A percentile compares a stretch with the other conserved stretches of the same genome.
Evolutionary conservation across 2,329 filamentous ascomycete species (phyloP).

Genomic region (Whalleya microplaca): DNA sequence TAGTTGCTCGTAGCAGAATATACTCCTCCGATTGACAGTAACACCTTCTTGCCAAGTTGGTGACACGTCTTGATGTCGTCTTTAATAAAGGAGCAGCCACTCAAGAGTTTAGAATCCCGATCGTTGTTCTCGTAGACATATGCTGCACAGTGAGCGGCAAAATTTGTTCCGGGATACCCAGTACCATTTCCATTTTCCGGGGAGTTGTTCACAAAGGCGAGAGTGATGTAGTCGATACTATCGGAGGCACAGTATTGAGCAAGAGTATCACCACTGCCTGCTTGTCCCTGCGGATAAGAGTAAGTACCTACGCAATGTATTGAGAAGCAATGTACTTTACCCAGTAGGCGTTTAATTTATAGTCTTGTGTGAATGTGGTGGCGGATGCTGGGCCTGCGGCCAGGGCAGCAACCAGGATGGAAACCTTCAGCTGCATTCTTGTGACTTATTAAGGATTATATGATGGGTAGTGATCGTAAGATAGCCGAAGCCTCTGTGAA

Average conservation of each 20-base stretch:
- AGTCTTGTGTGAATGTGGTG: slow-evolving; percentile 25
- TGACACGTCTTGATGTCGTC: slow-evolving; percentile 54
- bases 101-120: slow-evolving; percentile 37
- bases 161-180: slow-evolving; percentile 44
- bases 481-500: slow-evolving; percentile 32
- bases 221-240: slow-evolving; percentile 44
- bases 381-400: slow-evolving; percentile 24
- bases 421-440: slow-evolving; percentile 29
- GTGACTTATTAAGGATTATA: slow-evolving; percentile 16
- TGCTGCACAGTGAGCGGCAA: slow-evolving; percentile 42
- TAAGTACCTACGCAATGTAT: slow-evolving; percentile 5
- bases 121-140: slow-evolving; percentile 35
- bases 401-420: slow-evolving; percentile 25
- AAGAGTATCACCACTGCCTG: slow-evolving; percentile 26
- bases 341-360: slow-evolving; percentile 34
- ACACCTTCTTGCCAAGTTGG: slow-evolving; percentile 61
- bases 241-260: slow-evolving; percentile 37
- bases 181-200: slow-evolving; percentile 41
- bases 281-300: slow-evolving; percentile 22
- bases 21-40: slow-evolving; percentile 66
- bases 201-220: slow-evolving; percentile 44
- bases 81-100: slow-evolving; percentile 38
- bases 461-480: slow-evolving; percentile 28
- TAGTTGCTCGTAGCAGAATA: slow-evolving; percentile 38
- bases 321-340: slow-evolving; percentile 12